Evolutionary conservation across 352 stramenopile genomes (phyloP).

Genomic region (Pythium grandisporangium): DNA sequence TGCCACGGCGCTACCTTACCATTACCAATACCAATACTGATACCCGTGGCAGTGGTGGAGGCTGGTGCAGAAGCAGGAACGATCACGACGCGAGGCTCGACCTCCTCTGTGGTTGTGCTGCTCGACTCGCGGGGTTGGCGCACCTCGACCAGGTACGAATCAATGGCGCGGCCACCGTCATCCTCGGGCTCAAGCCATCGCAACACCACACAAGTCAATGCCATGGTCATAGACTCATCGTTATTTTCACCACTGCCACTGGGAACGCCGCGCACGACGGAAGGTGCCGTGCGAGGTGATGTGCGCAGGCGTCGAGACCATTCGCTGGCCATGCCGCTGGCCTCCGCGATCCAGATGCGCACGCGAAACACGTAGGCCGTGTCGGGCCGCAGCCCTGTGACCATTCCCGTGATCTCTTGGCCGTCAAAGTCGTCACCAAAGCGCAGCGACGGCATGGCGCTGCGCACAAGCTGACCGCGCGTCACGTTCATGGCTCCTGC

Average conservation of each 20-base stretch:
- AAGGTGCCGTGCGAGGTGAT: conserved; percentile 24
- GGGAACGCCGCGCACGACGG: conserved; percentile 29
- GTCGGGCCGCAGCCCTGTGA: conserved; percentile 39
- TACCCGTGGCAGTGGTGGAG: too few species aligned
- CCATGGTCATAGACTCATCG: too few species aligned
- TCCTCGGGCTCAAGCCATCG: conserved; percentile 49
- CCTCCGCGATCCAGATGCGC: conserved; percentile 53
- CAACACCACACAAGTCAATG: conserved; percentile 26
- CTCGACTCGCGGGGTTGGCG: conserved; percentile 4
- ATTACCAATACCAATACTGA: not conserved
- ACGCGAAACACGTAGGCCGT: conserved; percentile 64
- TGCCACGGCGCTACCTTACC: conserved; percentile 18
- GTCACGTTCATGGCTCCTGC: conserved; percentile 38
- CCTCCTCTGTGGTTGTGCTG: not conserved
- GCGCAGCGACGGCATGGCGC: conserved; percentile 41
- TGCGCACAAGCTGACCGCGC: conserved; percentile 35
- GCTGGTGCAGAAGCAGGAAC: too few species aligned
- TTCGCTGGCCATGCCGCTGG: conserved; percentile 36
- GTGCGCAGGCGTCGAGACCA: conserved; percentile 36
- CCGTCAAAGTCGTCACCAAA: conserved; percentile 78
- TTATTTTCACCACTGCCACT: conserved; percentile 5
- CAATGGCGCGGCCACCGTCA: conserved; percentile 37
- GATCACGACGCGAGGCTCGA: not conserved
- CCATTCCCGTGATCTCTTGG: conserved; percentile 53
- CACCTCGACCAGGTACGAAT: conserved; percentile 27